These are phyloP conservation scores for Clonostachys chloroleuca DNA, from an alignment of 2,329 filamentous ascomycete species.

Conservation along the genomic window DNA sequence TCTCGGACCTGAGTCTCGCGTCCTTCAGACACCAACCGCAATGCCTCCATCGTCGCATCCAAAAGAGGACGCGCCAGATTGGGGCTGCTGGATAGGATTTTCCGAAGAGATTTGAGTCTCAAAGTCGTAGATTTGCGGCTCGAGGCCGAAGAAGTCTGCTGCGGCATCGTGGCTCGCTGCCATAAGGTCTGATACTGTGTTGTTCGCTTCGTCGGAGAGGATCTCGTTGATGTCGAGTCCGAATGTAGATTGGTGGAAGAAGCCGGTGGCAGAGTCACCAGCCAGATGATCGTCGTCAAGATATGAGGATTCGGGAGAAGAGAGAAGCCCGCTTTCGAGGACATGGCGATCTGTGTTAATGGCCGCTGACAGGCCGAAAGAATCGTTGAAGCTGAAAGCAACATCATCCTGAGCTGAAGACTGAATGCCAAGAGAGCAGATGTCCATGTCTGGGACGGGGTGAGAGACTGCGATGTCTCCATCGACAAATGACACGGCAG, in stretches of 20 bases:
- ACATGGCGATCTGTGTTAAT: constrained; percentile 70
- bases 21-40: constrained; percentile 66
- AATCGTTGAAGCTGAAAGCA: constrained; percentile 65
- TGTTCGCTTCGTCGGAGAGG: constrained; percentile 46
- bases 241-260: constrained; percentile 31
- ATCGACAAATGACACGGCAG: constrained; percentile 99
- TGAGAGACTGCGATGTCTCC: constrained; percentile 47
- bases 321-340: constrained; percentile 72
- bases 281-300: constrained; percentile 64
- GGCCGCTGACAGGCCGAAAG: constrained; percentile 65
- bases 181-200: constrained; percentile 39
- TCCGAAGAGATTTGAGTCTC: constrained; percentile 57
- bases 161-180: constrained; percentile 45
- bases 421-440: constrained; percentile 10
- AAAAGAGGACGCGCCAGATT: constrained; percentile 66
- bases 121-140: constrained; percentile 44
- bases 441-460: constrained; percentile 32
- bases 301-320: constrained; percentile 65
- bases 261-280: constrained; percentile 51
- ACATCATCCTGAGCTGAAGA: constrained; percentile 53
- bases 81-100: constrained; percentile 70
- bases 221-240: constrained; percentile 50
- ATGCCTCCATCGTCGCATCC: constrained; percentile 71
- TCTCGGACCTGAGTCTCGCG: constrained; percentile 38
- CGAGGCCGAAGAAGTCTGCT: constrained; percentile 46